Base-by-base conservation (phyloP, 2,329 filamentous ascomycete genomes). In the Ophiostoma ulmi region DNA sequence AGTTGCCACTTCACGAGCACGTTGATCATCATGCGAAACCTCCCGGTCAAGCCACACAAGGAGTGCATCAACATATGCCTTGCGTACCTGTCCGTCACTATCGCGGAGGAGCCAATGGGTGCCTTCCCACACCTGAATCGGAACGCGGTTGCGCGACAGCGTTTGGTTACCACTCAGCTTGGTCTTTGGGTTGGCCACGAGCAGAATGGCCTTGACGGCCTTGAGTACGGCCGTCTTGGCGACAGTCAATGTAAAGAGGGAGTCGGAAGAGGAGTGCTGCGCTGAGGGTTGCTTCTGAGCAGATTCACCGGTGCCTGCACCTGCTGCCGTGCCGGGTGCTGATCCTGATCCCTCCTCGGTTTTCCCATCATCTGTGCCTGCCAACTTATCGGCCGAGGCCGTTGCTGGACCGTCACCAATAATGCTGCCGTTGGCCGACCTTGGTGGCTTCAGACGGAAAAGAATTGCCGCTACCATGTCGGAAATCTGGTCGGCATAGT, bases 401-500 rank as follows among this genome's bases (percentile, higher is more conserved):
- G 83, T 80, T 0, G 83, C 78, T 82, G 3, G 76, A 72, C 6
- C 22, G 3, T 41, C 65, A 39, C 38, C 39, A 11, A 63, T 36
- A 17, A 41, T 35, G 41, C 38, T 48, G 10, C 78, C 78, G 74
- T 82, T 84, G 22, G 78, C 75, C 1, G 81, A 79, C 52, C 80
- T 81, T 1, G 81, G 79, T 3, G 93, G 92, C 79, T 91, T 95
- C 39, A 98, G 84, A 26, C 93, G 90, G 39, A 87, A 82, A 20
- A 98, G 81, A 64, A 98, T 90, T 0, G 92, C 88, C 26, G 89
- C 86, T 69, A 97, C 88, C 93, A 98, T 97, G 79, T 99, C 95
- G 1, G 91, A 89, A 70, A 98, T 92, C 79, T 99, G 95, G 75
- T 98, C 94, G 1, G 92, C 92, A 78, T 99, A 99, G 82, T 99